Base-by-base conservation (phyloP, 768 basidiomycete species). In the Tulasnella sp. region DNA sequence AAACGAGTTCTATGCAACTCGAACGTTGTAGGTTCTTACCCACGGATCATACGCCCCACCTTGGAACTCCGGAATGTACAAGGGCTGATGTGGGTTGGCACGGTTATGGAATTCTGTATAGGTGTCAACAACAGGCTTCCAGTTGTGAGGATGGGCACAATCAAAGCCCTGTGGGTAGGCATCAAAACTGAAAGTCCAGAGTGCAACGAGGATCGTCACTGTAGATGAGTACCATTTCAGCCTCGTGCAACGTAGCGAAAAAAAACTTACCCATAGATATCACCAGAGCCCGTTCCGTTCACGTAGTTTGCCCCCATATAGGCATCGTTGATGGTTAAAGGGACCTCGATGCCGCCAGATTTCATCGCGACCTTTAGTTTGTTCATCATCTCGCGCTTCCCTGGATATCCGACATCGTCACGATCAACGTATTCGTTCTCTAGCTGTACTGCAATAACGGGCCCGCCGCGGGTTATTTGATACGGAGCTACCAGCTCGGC, bases 41-140 rank as follows among this genome's bases (percentile, higher is more conserved):
- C 90, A 94, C 3, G 91, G 87, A 77, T 94, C 91, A 75, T 87
- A 92, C 11, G 90, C 84, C 5, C 92, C 92, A 14, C 86, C 90
- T 82, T 90, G 89, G 77, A 88, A 88, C 83, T 87, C 86, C 14
- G 92, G 91, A 75, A 90, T 83, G 77, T 92, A 93, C 80, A 83
- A 87, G 11, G 91, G 86, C 76, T 90, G 86, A 47, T 73, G 81
- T 80, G 59, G 73, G 26, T 74, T 74, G 75, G 76, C 77, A 76
- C 79, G 72, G 74, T 80, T 44, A 76, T 92, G 92, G 75, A 91
- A 93, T 17, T 80, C 77, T 69, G 88, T 84, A 76, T 91, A 92
- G 74, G 83, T 86, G 1, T 85, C 85, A 0, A 81, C 81, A n/a
- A 93, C 85, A 1, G 85, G 85, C 14, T 77, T 84, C 92, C 92